phyloP scores from a whole-genome alignment of 257 asterid genomes.

The Solanum pinnatisectum region DNA sequence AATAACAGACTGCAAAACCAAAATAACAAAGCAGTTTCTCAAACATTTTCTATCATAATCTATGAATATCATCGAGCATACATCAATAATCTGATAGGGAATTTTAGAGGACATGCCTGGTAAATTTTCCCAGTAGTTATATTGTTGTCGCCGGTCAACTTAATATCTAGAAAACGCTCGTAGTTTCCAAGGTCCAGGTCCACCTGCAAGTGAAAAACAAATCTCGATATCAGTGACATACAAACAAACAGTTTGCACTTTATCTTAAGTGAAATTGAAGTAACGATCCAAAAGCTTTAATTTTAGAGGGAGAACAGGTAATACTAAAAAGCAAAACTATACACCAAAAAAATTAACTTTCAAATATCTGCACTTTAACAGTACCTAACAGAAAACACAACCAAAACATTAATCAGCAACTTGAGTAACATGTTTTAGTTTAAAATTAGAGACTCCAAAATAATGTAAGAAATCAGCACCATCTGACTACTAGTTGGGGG shows the following conservation, averaged over 20 bases:
- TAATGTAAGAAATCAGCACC: neutral
- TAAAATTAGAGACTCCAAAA: neutral
- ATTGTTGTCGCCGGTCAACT: conserved; percentile 72
- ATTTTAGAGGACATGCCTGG: conserved; percentile 42
- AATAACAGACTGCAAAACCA: conserved; percentile 22
- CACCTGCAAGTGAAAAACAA: conserved; percentile 46
- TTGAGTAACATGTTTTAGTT: neutral
- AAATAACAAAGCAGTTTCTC: neutral
- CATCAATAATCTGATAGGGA: neutral
- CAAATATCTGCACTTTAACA: neutral
- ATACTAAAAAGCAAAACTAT: neutral
- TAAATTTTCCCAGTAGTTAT: conserved; percentile 87
- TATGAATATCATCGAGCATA: neutral
- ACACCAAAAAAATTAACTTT: neutral
- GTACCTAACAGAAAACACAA: neutral
- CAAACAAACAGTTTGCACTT: neutral
- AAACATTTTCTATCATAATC: neutral
- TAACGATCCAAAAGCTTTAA: neutral
- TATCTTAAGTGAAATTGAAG: neutral
- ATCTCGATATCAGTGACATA: neutral
- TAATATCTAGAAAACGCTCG: conserved; percentile 80
- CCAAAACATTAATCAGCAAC: neutral
- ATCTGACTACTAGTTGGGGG: neutral
- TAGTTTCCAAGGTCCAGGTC: conserved; percentile 98
- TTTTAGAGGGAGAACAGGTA: neutral